Evolutionary conservation across 805 yeast species (phyloP).

Genomic region (Candida tammaniensis): DNA sequence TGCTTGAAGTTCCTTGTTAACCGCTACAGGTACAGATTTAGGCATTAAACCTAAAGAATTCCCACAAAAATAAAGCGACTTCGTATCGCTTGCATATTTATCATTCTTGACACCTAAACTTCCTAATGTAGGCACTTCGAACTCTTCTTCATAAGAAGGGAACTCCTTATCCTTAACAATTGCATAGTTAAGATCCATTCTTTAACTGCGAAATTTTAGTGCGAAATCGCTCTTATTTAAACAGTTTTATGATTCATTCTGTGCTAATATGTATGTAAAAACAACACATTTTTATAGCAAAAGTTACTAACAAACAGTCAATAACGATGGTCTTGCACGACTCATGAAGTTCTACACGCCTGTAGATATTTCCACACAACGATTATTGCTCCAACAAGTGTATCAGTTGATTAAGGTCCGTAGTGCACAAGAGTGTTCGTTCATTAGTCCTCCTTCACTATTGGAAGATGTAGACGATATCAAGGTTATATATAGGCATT

Average conservation of each 20-base stretch:
- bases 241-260: slow-evolving; percentile 86
- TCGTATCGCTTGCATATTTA: slow-evolving; percentile 12
- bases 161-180: slow-evolving; percentile 41
- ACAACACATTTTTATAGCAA: neutral
- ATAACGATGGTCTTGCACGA: slow-evolving; percentile 87
- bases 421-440: slow-evolving; percentile 77
- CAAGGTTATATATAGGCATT: slow-evolving; percentile 88
- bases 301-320: slow-evolving; percentile 49
- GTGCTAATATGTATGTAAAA: slow-evolving; percentile 68
- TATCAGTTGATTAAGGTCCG: slow-evolving; percentile 72
- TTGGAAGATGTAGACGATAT: slow-evolving; percentile 69
- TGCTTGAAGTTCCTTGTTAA: slow-evolving; percentile 69
- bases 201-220: slow-evolving; percentile 1
- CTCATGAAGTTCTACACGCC: slow-evolving; percentile 90
- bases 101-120: slow-evolving; percentile 49
- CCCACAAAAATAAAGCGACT: slow-evolving; percentile 73
- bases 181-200: too few species aligned
- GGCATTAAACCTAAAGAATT: slow-evolving; percentile 96
- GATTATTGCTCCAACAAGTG: slow-evolving; percentile 75
- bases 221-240: too few species aligned
- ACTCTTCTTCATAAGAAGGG: slow-evolving; percentile 36
- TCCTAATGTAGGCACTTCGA: slow-evolving; percentile 64
- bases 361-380: slow-evolving; percentile 80
- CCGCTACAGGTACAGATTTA: slow-evolving; percentile 49
- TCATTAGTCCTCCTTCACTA: slow-evolving; percentile 84